These are phyloP conservation scores for Syzygium aqueum DNA, from an alignment of 345 rosid genomes.

Conservation along the genomic window DNA sequence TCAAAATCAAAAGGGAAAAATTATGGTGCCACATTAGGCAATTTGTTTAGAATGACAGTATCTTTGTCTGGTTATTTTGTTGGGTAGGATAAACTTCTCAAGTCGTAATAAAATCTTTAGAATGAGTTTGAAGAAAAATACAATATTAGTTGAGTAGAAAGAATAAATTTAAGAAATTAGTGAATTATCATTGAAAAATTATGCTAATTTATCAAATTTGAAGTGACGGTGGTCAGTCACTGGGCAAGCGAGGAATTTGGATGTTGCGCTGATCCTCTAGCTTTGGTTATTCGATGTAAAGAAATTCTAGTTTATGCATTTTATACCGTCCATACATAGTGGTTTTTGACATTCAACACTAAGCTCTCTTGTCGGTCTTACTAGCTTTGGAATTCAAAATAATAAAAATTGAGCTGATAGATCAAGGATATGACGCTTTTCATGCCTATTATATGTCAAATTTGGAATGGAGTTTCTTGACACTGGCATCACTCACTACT, in stretches of 20 bases:
- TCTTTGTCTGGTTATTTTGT: background rate
- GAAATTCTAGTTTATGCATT: background rate
- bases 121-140: background rate
- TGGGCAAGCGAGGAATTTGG: background rate
- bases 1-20: background rate
- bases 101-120: background rate
- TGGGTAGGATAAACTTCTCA: background rate
- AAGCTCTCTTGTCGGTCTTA: too few species aligned
- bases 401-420: too few species aligned
- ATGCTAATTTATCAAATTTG: background rate
- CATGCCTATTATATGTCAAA: background rate
- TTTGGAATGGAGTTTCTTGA: background rate
- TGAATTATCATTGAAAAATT: background rate
- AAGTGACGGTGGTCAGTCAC: background rate
- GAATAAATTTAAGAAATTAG: background rate
- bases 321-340: background rate
- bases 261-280: background rate
- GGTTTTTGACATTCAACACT: too few species aligned
- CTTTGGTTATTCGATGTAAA: background rate
- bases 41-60: background rate
- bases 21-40: fast-evolving
- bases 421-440: background rate
- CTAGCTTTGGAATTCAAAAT: too few species aligned
- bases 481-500: background rate
- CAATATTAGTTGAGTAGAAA: background rate